These are phyloP conservation scores for Aeschynomene evenia DNA, from an alignment of 306 rosid genomes.

Conservation along the genomic window DNA sequence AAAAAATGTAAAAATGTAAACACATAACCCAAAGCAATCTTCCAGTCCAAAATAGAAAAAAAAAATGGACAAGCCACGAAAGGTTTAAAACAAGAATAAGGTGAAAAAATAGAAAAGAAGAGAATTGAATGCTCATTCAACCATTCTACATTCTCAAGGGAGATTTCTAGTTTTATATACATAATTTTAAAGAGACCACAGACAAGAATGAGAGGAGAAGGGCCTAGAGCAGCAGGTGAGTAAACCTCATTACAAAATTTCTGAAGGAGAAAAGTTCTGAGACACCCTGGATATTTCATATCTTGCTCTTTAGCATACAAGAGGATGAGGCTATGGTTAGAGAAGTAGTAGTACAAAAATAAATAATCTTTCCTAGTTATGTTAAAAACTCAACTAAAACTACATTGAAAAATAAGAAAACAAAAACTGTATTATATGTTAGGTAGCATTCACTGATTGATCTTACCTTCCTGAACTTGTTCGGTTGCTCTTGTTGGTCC, in stretches of 20 bases:
- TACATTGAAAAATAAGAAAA: background rate
- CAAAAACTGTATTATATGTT: background rate
- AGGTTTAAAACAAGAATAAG: background rate
- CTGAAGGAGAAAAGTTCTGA: background rate
- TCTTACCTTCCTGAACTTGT: slow-evolving; percentile 68
- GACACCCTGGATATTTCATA: slow-evolving; percentile 5
- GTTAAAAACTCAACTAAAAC: slow-evolving; percentile 10
- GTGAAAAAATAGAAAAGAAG: background rate
- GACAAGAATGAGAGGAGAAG: background rate
- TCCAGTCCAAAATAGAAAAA: background rate
- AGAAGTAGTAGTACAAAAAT: background rate
- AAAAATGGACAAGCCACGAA: slow-evolving; percentile 6
- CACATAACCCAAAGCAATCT: background rate
- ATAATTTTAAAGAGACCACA: background rate
- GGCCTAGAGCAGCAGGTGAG: background rate
- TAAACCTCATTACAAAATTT: background rate
- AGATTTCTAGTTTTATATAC: background rate
- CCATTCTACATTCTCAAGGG: background rate
- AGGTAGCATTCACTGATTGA: background rate
- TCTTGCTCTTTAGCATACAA: background rate
- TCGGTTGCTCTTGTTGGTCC: slow-evolving; percentile 58
- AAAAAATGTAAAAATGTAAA: background rate
- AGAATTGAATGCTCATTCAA: background rate
- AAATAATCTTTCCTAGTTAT: background rate
- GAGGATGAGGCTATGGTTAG: background rate